A percentile compares a stretch with the other conserved stretches of the same genome.
Conservation (phyloP, 495 filamentous ascomycete species). For the Penicillium tannophilum region DNA sequence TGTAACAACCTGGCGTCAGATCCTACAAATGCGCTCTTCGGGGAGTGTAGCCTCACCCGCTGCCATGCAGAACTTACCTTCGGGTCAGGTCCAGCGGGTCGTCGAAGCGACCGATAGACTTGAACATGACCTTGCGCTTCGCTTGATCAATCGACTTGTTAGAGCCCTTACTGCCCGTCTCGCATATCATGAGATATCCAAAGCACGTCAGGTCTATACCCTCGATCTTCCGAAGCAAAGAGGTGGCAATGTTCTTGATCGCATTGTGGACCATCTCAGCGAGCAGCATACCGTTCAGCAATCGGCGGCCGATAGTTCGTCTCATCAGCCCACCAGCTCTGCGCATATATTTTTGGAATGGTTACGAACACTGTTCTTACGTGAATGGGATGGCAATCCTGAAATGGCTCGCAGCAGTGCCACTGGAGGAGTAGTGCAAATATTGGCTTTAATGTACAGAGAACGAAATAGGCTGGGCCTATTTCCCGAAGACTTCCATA, state of each 20-base stretch:
- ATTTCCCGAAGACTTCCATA: slow-evolving; percentile 67
- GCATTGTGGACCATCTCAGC: slow-evolving; percentile 42
- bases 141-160: slow-evolving; percentile 56
- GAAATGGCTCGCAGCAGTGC: slow-evolving; percentile 65
- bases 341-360: slow-evolving; percentile 71
- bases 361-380: slow-evolving; percentile 73
- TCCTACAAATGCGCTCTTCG: slow-evolving; percentile 53
- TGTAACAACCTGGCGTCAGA: slow-evolving; percentile 49
- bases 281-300: slow-evolving; percentile 33
- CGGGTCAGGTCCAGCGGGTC: slow-evolving; percentile 31
- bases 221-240: slow-evolving; percentile 36
- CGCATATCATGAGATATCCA: slow-evolving; percentile 55
- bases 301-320: slow-evolving; percentile 33
- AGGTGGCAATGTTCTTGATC: slow-evolving; percentile 38
- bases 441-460: slow-evolving; percentile 73
- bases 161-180: slow-evolving; percentile 54
- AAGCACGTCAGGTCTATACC: slow-evolving; percentile 40
- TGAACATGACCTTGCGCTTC: slow-evolving; percentile 62
- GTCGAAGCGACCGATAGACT: slow-evolving; percentile 53
- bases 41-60: slow-evolving; percentile 53
- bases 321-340: slow-evolving; percentile 35
- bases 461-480: slow-evolving; percentile 65
- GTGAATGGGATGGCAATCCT: slow-evolving; percentile 76
- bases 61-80: slow-evolving; percentile 40
- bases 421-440: slow-evolving; percentile 71